Percentiles rank a stretch among this genome's conserved stretches.
phyloP scores from a whole-genome alignment of 1,284 basidiomycete genomes.

The Cryptococcus sp. region DNA sequence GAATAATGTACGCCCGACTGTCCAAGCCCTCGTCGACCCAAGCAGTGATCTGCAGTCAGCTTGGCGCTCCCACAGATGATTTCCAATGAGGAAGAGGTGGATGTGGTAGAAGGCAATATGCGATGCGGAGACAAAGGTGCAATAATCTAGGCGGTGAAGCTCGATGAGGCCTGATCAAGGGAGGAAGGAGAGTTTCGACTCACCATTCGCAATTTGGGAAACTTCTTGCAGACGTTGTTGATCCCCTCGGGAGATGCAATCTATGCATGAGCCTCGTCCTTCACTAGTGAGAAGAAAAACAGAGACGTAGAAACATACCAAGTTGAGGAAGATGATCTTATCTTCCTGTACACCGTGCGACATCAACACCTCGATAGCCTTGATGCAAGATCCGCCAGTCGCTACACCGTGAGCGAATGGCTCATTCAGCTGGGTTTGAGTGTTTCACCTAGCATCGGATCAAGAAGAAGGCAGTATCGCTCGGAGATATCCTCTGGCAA shows the following conservation, averaged over 20 bases:
- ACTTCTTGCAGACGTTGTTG: slow-evolving; percentile 70
- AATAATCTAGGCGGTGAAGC: not conserved
- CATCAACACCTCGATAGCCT: slow-evolving; percentile 89
- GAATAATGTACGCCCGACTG: slow-evolving; percentile 60
- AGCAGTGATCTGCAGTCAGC: slow-evolving; percentile 63
- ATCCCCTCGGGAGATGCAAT: slow-evolving; percentile 90
- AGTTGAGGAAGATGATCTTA: slow-evolving; percentile 92
- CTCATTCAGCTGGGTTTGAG: too few species aligned
- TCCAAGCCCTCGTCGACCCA: slow-evolving; percentile 97
- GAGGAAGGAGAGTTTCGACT: slow-evolving; percentile 47
- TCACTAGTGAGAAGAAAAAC: not conserved
- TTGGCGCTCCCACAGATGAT: not conserved
- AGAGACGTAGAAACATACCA: slow-evolving; percentile 67
- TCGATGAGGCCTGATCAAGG: too few species aligned
- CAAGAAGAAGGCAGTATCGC: slow-evolving; percentile 88
- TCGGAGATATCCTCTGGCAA: slow-evolving; percentile 87
- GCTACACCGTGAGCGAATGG: slow-evolving; percentile 51
- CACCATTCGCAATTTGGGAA: slow-evolving; percentile 76
- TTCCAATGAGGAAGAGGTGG: too few species aligned
- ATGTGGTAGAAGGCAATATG: not conserved
- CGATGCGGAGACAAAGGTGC: too few species aligned
- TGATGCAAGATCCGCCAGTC: slow-evolving; percentile 95
- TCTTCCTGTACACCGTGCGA: slow-evolving; percentile 74
- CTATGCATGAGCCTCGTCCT: slow-evolving; percentile 46
- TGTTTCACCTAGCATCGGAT: slow-evolving; percentile 98